These are phyloP conservation scores for Thraustochytrium sp. DNA, from an alignment of 352 stramenopile genomes.

Conservation along the genomic window DNA sequence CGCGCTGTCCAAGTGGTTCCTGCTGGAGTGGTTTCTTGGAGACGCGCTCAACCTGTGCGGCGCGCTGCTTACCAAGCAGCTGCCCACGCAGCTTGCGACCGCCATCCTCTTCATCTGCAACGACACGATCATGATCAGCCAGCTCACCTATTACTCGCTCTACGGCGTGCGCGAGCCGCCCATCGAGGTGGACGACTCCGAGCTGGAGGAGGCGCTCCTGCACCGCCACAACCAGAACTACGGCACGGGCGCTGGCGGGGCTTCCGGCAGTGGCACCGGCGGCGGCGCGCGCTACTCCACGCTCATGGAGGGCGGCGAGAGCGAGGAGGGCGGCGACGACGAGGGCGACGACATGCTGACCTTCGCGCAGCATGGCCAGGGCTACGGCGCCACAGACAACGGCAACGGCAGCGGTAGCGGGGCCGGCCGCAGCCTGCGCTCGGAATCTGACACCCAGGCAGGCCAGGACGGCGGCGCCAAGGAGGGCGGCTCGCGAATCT, in stretches of 20 bases:
- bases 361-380: no score
- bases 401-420: no score
- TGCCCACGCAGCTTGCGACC: constrained; percentile 32
- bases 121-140: constrained; percentile 34
- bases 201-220: neutral
- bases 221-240: neutral
- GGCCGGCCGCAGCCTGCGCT: no score
- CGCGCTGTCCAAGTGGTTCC: constrained; percentile 45
- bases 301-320: neutral
- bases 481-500: neutral
- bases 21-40: constrained; percentile 47
- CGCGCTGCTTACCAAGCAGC: constrained; percentile 42
- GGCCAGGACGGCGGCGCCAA: neutral
- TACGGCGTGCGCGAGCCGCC: neutral
- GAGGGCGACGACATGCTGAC: neutral
- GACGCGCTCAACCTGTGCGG: constrained; percentile 44
- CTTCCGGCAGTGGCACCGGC: neutral
- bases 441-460: no score
- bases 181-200: neutral
- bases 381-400: no score
- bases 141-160: constrained; percentile 39
- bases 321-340: neutral
- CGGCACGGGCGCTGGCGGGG: neutral
- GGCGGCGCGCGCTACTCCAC: neutral
- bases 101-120: constrained; percentile 40